Percentiles rank a stretch among this genome's conserved stretches.
These are phyloP conservation scores for Trichomonascus vanleenenianus DNA, from an alignment of 805 yeast genomes.

Conservation along the genomic window DNA sequence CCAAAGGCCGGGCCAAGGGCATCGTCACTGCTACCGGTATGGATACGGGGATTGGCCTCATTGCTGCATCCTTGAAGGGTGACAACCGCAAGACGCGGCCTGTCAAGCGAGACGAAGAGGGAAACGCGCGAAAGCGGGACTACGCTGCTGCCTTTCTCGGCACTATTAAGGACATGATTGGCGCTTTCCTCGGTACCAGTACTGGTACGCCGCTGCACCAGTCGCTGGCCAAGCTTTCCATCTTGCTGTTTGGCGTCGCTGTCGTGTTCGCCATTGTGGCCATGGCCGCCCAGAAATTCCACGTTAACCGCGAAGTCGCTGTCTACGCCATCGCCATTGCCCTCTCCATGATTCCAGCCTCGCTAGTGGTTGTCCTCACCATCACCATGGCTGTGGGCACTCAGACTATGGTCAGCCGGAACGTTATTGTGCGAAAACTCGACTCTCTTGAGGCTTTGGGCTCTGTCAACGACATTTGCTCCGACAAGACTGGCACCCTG, in stretches of 20 bases:
- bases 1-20: conserved; percentile 71
- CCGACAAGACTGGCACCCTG: conserved; percentile 77
- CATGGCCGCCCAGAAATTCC: conserved; percentile 73
- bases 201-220: conserved; percentile 80
- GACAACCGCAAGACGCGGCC: conserved; percentile 33
- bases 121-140: conserved; percentile 36
- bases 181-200: conserved; percentile 65
- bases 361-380: conserved; percentile 72
- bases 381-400: conserved; percentile 83
- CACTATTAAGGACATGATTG: conserved; percentile 47
- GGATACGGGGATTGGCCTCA: conserved; percentile 64
- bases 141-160: conserved; percentile 40
- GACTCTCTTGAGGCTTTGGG: conserved; percentile 77
- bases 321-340: conserved; percentile 84
- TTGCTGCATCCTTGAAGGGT: conserved; percentile 51
- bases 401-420: conserved; percentile 56
- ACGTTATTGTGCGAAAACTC: conserved; percentile 68
- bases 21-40: conserved; percentile 63
- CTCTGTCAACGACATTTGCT: conserved; percentile 70
- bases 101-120: conserved; percentile 38
- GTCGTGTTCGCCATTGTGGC: conserved; percentile 82
- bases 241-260: conserved; percentile 62
- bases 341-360: conserved; percentile 75
- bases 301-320: conserved; percentile 74
- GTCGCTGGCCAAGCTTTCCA: conserved; percentile 68